Evolutionary conservation across 1,139 yeast species (phyloP).

Genomic region (Pichia sp.): DNA sequence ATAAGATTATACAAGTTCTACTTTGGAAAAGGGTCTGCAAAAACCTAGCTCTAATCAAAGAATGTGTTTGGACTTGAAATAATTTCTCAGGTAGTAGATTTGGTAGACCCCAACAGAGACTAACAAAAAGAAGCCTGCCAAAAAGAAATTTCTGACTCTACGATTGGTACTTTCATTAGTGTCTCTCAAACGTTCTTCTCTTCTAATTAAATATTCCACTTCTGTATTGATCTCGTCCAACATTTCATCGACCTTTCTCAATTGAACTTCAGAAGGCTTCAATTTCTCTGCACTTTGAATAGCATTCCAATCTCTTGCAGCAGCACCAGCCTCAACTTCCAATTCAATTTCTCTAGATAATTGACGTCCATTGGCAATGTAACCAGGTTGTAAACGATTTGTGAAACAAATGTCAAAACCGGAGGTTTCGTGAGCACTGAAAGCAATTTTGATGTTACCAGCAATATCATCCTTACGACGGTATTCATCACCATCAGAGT

Average conservation of each 20-base stretch:
- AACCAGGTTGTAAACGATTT: constrained; percentile 42
- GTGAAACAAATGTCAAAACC: constrained; percentile 90
- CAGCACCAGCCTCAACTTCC: constrained; percentile 92
- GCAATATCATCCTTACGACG: constrained; percentile 57
- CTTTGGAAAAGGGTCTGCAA: too few relatives aligned
- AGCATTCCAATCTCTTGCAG: constrained; percentile 97
- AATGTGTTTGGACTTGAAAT: constrained; percentile 91
- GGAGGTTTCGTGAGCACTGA: constrained; percentile 75
- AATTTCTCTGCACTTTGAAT: constrained; percentile 88
- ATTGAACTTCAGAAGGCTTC: constrained; percentile 85
- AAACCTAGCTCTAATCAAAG: too few relatives aligned
- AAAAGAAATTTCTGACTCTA: constrained; percentile 79
- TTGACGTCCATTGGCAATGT: constrained; percentile 31
- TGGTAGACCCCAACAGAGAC: constrained; percentile 87
- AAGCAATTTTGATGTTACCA: constrained; percentile 65
- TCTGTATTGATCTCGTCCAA: constrained; percentile 74
- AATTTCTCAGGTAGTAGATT: constrained; percentile 81
- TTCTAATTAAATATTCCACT: constrained; percentile 69
- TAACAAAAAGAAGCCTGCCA: constrained; percentile 59
- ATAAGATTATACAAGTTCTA: too few relatives aligned
- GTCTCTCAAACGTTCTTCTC: constrained; percentile 92
- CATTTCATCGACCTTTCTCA: constrained; percentile 77
- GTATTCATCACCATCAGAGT: constrained; percentile 64
- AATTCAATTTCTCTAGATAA: constrained; percentile 66
- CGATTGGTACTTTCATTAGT: constrained; percentile 92